Percentiles rank a stretch among this genome's conserved stretches.
phyloP scores from a whole-genome alignment of 2,329 filamentous ascomycete genomes.

The Hypoxylon sp. region DNA sequence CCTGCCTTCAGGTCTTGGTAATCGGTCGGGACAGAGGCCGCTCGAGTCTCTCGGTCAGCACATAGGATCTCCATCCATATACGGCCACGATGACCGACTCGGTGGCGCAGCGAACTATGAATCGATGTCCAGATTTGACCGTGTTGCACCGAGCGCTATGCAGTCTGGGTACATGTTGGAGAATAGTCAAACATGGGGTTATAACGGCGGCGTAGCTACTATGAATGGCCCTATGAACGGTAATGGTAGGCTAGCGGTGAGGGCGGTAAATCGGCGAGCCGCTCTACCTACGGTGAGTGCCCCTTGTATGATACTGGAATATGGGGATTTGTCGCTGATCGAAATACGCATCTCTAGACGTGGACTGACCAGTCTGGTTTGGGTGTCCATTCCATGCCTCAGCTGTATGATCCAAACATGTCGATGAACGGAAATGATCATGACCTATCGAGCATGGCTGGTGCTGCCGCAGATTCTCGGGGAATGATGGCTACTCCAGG shows the following conservation, averaged over 20 bases:
- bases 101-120: slow-evolving; percentile 73
- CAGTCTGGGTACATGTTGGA: slow-evolving; percentile 69
- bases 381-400: slow-evolving; percentile 60
- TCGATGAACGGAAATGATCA: slow-evolving; percentile 59
- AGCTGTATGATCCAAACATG: slow-evolving; percentile 56
- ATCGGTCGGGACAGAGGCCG: slow-evolving; percentile 81
- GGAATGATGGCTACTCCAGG: slow-evolving; percentile 61
- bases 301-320: slow-evolving; percentile 36
- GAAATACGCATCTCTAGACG: slow-evolving; percentile 56
- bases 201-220: slow-evolving; percentile 75
- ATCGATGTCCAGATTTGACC: slow-evolving; percentile 61
- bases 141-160: slow-evolving; percentile 55
- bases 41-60: slow-evolving; percentile 80
- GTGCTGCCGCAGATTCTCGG: slow-evolving; percentile 58
- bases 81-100: slow-evolving; percentile 75
- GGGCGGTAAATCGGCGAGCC: slow-evolving; percentile 68
- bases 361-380: slow-evolving; percentile 67
- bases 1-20: slow-evolving; percentile 65
- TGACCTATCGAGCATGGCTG: slow-evolving; percentile 53
- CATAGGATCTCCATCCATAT: slow-evolving; percentile 74
- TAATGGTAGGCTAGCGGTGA: slow-evolving; percentile 66
- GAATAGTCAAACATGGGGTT: slow-evolving; percentile 86
- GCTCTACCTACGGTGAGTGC: slow-evolving; percentile 81
- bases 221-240: slow-evolving; percentile 76
- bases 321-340: slow-evolving; percentile 26